Conservation (phyloP, 768 basidiomycete species). For the Calocera viscosa region DNA sequence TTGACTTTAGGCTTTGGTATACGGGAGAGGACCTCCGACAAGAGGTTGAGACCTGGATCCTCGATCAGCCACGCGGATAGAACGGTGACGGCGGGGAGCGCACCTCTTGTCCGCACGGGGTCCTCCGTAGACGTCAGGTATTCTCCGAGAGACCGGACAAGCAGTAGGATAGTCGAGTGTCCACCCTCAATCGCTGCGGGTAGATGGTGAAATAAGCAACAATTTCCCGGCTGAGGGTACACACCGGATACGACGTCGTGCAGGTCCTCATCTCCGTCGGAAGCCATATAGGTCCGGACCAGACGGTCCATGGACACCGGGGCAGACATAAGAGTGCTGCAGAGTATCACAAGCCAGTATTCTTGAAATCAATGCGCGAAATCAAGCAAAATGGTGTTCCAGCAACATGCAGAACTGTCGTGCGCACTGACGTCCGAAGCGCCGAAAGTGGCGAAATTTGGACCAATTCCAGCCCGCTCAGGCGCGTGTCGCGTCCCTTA, state of each 20-base stretch:
- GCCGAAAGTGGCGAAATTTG: slow-evolving; percentile 5
- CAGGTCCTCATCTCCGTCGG: slow-evolving; percentile 48
- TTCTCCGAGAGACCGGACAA: slow-evolving; percentile 79
- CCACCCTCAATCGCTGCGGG: slow-evolving; percentile 42
- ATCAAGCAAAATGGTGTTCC: neutral
- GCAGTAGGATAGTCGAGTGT: slow-evolving; percentile 47
- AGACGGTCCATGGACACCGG: slow-evolving; percentile 31
- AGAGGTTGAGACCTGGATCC: slow-evolving; percentile 65
- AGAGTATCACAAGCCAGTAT: neutral
- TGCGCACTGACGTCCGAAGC: neutral
- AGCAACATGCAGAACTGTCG: neutral
- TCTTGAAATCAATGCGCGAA: neutral
- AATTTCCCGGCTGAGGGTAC: slow-evolving; percentile 17
- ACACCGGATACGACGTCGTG: slow-evolving; percentile 47
- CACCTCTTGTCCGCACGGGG: slow-evolving; percentile 66
- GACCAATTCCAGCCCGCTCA: neutral
- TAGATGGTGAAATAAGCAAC: neutral
- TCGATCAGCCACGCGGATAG: neutral
- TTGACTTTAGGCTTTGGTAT: slow-evolving; percentile 56
- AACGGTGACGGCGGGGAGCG: slow-evolving; percentile 2
- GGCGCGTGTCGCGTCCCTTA: slow-evolving; percentile 8
- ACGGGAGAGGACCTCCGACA: slow-evolving; percentile 55
- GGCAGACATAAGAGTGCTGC: neutral
- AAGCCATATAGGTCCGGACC: slow-evolving; percentile 61
- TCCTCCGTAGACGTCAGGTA: slow-evolving; percentile 82